Base-by-base conservation (phyloP, 176 grass and related monocot species). In the Cocos nucifera region DNA sequence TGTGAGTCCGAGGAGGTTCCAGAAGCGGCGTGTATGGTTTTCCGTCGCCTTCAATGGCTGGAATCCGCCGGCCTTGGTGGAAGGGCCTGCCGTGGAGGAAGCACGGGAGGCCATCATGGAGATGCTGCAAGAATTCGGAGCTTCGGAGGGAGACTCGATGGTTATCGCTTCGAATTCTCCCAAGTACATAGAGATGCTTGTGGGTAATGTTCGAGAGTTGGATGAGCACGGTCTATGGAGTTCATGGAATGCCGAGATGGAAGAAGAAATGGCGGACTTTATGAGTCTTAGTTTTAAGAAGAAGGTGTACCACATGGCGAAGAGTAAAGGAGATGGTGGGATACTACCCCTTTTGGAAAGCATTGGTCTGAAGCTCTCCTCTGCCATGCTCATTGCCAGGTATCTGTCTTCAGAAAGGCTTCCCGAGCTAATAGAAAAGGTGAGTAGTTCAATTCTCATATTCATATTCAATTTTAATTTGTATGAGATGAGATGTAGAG, bases 241-340 rank as follows among this genome's bases (percentile, higher is more conserved):
- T 17, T 90, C 91, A 4, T 96, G 91, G 91, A 74, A 66, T 56
- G 64, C 84, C 19, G 70, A 78, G 12, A 58, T 19, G 20, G 69
- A 50, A 14, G 61, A 58, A 25, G 63, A 22, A 20, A 75, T 35
- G 50, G 44, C 76, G 27, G 80, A 84, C 23, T 54, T 90, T 57
- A 64, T 53, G 12, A 57, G 61, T 20, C 68, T 87, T n/a, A 78
- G 76, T 39, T 96, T 96, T 62, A 62, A 69, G 65, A 82, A 75
- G 69, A 96, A 90, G 73, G 83, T 85, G 63, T 90, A 90, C 77
- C 74, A 78, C 78, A 96, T 96, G 92, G 83, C 83, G 44, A 77
- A 75, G 78, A 88, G 86, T 73, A 82, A 70, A 62, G 83, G 83
- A 28, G 86, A 90, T 64, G 29, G 61, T 6, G 83, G 78, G 15